phyloP scores from a whole-genome alignment of 2,329 filamentous ascomycete species.

The Colletotrichum liriopes region DNA sequence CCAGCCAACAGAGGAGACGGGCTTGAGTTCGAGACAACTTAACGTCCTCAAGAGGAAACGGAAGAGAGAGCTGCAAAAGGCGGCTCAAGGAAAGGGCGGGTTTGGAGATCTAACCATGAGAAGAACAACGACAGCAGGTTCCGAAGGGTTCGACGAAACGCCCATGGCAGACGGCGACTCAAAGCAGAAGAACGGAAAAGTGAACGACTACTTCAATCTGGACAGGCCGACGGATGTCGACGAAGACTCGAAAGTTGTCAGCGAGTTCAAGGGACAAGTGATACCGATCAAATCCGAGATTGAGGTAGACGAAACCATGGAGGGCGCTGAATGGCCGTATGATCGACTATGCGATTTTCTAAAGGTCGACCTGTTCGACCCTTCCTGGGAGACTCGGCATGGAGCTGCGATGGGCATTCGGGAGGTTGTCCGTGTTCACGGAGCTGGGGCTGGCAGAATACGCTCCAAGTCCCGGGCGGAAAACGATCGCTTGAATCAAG shows the following conservation, averaged over 20 bases:
- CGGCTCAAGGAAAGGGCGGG: constrained; percentile 87
- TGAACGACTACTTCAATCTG: constrained; percentile 90
- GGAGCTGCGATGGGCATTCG: constrained; percentile 95
- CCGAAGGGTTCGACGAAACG: constrained; percentile 75
- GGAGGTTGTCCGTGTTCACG: constrained; percentile 93
- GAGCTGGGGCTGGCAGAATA: constrained; percentile 85
- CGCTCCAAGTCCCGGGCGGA: constrained; percentile 79
- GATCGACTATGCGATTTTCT: constrained; percentile 95
- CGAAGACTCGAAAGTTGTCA: constrained; percentile 92
- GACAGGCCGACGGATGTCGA: constrained; percentile 85
- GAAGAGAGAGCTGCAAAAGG: constrained; percentile 90
- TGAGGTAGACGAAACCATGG: constrained; percentile 81
- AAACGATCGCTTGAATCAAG: constrained; percentile 85
- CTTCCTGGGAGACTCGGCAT: constrained; percentile 95
- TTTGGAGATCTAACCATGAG: constrained; percentile 88
- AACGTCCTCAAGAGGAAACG: constrained; percentile 96
- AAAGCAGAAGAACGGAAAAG: constrained; percentile 73
- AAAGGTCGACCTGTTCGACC: constrained; percentile 92
- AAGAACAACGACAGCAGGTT: constrained; percentile 72
- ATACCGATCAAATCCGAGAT: constrained; percentile 89
- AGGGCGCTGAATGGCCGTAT: constrained; percentile 93
- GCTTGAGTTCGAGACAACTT: constrained; percentile 91
- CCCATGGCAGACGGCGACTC: constrained; percentile 66
- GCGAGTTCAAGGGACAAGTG: constrained; percentile 91
- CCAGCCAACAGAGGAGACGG: constrained; percentile 73